These are phyloP conservation scores for Haplographium delicatum DNA, from an alignment of 495 filamentous ascomycete species.

Conservation along the genomic window DNA sequence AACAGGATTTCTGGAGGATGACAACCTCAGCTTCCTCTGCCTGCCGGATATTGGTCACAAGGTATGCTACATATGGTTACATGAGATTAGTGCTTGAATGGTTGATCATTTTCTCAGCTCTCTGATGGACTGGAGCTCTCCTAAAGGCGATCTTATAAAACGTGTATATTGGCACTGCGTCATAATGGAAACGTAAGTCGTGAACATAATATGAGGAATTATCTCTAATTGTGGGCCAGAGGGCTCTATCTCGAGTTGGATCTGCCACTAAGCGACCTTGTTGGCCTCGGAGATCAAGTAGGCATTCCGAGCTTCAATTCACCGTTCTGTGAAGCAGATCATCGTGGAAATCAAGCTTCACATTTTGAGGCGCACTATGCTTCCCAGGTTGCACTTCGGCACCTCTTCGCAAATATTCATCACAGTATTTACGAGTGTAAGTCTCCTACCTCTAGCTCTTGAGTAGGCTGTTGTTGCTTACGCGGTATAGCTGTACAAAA, in stretches of 20 bases:
- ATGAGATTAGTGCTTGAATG: constrained; percentile 10
- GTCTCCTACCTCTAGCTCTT: too few relatives aligned
- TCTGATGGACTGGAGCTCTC: constrained; percentile 41
- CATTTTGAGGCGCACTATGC: constrained; percentile 53
- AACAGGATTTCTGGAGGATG: constrained; percentile 54
- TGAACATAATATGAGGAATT: not conserved
- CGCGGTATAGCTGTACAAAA: too few relatives aligned
- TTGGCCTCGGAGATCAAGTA: constrained; percentile 42
- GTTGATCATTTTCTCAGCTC: too few relatives aligned
- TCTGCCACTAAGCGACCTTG: constrained; percentile 46
- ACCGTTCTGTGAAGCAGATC: constrained; percentile 40
- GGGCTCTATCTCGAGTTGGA: constrained; percentile 49
- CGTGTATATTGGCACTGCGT: constrained; percentile 54
- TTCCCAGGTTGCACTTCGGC: constrained; percentile 52
- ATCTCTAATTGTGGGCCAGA: not conserved
- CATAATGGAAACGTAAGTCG: constrained; percentile 50
- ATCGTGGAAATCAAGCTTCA: constrained; percentile 41
- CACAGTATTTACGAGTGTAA: constrained; percentile 43
- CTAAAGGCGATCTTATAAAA: constrained; percentile 45
- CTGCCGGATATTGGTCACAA: constrained; percentile 46
- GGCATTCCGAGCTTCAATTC: constrained; percentile 46
- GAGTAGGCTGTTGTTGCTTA: too few relatives aligned
- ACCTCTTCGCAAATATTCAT: constrained; percentile 45
- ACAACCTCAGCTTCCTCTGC: constrained; percentile 46
- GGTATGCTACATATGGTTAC: constrained; percentile 29